phyloP scores from a whole-genome alignment of 108 stramenopile genomes.

The Nitzschia sp. region DNA sequence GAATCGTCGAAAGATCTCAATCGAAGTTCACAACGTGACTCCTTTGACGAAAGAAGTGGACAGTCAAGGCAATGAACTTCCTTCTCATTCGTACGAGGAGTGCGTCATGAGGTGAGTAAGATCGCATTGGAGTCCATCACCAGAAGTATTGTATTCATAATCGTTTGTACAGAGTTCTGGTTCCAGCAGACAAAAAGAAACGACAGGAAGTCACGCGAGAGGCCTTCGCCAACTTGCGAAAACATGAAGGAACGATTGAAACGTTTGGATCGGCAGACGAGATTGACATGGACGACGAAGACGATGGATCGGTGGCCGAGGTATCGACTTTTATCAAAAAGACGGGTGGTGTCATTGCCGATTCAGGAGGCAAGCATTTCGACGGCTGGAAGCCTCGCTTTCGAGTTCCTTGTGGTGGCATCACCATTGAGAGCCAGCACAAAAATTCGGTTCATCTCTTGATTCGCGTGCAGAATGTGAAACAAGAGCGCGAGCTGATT shows the following conservation, averaged over 20 bases:
- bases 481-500: constrained; percentile 53
- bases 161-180: constrained; percentile 12
- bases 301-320: constrained; percentile 18
- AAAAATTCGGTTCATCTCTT: constrained; percentile 29
- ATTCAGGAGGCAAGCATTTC: constrained; percentile 35
- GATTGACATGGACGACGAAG: constrained; percentile 19
- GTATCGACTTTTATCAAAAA: background rate
- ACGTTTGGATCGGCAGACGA: constrained; percentile 1
- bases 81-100: constrained; percentile 36
- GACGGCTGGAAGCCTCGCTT: constrained; percentile 68
- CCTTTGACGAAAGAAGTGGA: constrained; percentile 11
- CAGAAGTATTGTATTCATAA: background rate
- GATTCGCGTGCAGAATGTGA: constrained; percentile 29
- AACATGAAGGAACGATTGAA: constrained; percentile 14
- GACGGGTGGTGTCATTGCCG: constrained; percentile 1
- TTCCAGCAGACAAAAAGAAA: constrained; percentile 24
- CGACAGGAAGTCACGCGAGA: constrained; percentile 10
- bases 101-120: constrained; percentile 40
- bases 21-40: constrained; percentile 50
- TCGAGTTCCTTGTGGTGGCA: constrained; percentile 43
- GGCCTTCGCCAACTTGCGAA: constrained; percentile 15
- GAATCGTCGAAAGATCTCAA: constrained; percentile 42
- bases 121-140: background rate
- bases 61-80: background rate
- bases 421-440: constrained; percentile 42